Base-by-base conservation (phyloP, 2,329 filamentous ascomycete genomes). In the Orbilia quercus region DNA sequence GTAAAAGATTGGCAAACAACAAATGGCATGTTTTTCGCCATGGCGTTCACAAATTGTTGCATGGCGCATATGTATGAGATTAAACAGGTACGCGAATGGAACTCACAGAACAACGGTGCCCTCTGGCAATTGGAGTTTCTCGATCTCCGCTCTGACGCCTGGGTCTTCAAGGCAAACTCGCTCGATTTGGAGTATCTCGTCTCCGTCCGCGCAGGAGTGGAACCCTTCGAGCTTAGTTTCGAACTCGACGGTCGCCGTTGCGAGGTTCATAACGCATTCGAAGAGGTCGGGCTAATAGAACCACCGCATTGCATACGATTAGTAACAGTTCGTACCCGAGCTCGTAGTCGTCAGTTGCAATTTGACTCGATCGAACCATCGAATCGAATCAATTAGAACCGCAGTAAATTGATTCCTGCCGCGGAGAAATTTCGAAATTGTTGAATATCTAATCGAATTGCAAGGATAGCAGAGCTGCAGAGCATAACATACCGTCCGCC, bases 71-170 rank as follows among this genome's bases (percentile, higher is more conserved):
- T 18, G 16, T 36, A 36, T 36, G 34, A 22, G n/a, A n/a, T 31
- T 31, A 31, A 31, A n/a, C n/a, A 31, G 28, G 28, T 31, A 31
- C 11, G n/a, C n/a, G n/a, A n/a, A n/a, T n/a, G n/a, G n/a, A n/a
- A 63, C 69, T 31, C 57, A 73, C 69, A 88, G 84, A 2, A 89
- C 80, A 0, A 85, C 83, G 0, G 85, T 83, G 36, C 86, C 87
- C 76, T 86, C 82, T 0, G 88, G 87, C 1, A 90, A 82, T 77
- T 88, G 78, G 53, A 90, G 80, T 79, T 89, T 89, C 38, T 84
- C 85, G 63, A 90, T 82, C 76, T 87, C 87, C 5, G 85, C 85
- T 77, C 85, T 82, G 2, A 90, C 87, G 1, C 80, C 81, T 36
- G 84, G 82, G 74, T 89, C 85, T 47, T 83, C 82, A 4, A 89